phyloP scores from a whole-genome alignment of 2,329 filamentous ascomycete genomes.

The Fusarium chlamydosporum region DNA sequence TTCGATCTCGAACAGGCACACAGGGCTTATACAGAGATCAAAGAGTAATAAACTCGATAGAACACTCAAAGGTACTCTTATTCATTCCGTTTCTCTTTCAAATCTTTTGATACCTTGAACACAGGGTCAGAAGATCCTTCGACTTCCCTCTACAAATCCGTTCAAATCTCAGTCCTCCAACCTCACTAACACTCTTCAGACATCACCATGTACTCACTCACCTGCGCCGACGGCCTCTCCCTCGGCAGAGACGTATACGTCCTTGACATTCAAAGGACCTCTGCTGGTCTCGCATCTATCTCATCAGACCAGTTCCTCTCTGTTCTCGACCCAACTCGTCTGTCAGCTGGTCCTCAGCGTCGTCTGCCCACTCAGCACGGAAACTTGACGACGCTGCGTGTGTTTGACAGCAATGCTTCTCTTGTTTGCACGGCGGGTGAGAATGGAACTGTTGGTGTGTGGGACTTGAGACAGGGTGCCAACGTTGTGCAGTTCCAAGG shows the following conservation, averaged over 20 bases:
- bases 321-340: slow-evolving; percentile 71
- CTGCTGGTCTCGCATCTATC: slow-evolving; percentile 70
- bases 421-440: slow-evolving; percentile 78
- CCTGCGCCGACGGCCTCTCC: slow-evolving; percentile 51
- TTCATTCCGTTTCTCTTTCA: neutral
- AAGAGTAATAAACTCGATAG: neutral
- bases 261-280: slow-evolving; percentile 68
- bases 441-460: slow-evolving; percentile 75
- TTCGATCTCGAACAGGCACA: slow-evolving; percentile 28
- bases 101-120: fast-evolving
- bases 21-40: neutral
- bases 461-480: slow-evolving; percentile 71
- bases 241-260: slow-evolving; percentile 66
- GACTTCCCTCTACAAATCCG: neutral
- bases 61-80: neutral
- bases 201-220: slow-evolving; percentile 54
- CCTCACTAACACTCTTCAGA: slow-evolving; percentile 23
- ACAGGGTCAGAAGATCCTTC: fast-evolving
- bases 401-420: slow-evolving; percentile 65
- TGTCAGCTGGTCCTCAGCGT: slow-evolving; percentile 66
- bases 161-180: neutral
- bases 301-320: slow-evolving; percentile 79
- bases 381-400: slow-evolving; percentile 74
- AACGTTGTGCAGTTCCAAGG: slow-evolving; percentile 62
- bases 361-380: slow-evolving; percentile 68